A percentile compares a stretch with the other conserved stretches of the same genome.
Conservation (phyloP, 306 rosid species). For the Alnus glutinosa region DNA sequence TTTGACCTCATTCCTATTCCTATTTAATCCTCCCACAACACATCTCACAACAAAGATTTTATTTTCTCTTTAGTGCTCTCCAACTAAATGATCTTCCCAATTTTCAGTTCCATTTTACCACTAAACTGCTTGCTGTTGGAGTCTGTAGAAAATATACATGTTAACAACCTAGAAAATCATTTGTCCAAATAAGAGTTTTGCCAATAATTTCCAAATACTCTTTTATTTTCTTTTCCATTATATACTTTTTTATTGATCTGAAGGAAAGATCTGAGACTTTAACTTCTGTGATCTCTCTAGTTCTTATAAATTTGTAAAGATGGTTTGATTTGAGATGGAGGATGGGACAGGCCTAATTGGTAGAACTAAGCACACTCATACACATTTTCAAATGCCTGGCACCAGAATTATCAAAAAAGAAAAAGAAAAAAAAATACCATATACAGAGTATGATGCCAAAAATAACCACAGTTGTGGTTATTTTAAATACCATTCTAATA, state of each 20-base stretch:
- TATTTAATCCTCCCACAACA: background rate
- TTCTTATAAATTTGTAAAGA: background rate
- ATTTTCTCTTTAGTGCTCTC: background rate
- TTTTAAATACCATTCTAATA: too few species aligned
- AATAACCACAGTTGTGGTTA: too few species aligned
- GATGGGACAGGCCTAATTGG: background rate
- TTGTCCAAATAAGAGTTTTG: background rate
- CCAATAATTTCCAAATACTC: background rate
- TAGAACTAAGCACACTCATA: too few species aligned
- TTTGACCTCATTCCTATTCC: background rate
- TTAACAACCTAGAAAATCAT: background rate
- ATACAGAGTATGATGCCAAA: too few species aligned
- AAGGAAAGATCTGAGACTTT: too few species aligned
- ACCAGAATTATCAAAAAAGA: too few species aligned
- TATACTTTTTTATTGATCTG: too few species aligned
- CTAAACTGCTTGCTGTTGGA: background rate
- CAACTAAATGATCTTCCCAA: background rate
- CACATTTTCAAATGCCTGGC: too few species aligned
- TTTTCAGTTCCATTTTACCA: background rate
- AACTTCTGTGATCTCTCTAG: too few species aligned
- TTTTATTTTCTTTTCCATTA: background rate
- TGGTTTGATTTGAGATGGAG: background rate
- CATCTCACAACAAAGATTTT: background rate
- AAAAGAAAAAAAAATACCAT: too few species aligned
- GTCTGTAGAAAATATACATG: background rate